Evolutionary conservation across 495 filamentous ascomycete genomes (phyloP).

Genomic region (Penicillium lividum): DNA sequence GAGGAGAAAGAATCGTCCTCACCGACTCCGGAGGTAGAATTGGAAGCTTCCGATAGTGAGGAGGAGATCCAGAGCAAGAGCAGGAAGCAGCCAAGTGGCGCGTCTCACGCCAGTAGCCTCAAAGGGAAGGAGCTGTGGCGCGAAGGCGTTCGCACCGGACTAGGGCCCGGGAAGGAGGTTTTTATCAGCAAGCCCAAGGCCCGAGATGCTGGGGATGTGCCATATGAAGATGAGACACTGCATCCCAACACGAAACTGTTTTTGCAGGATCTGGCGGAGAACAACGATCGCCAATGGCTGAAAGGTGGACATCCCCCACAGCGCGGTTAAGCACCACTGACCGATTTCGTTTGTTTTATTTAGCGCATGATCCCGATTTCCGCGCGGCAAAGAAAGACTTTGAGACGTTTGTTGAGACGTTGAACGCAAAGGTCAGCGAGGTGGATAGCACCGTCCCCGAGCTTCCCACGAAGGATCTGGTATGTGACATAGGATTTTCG

Average conservation of each 20-base stretch:
- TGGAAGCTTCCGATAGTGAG: constrained; percentile 24
- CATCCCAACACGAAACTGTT: constrained; percentile 85
- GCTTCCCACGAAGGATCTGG: constrained; percentile 77
- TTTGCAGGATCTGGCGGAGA: constrained; percentile 67
- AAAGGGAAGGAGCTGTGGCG: constrained; percentile 58
- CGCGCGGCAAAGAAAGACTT: constrained; percentile 76
- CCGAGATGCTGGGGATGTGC: constrained; percentile 61
- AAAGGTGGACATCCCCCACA: constrained; percentile 56
- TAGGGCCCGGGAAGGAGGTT: constrained; percentile 63
- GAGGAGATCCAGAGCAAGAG: constrained; percentile 16
- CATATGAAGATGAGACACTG: constrained; percentile 67
- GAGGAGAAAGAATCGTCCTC: constrained; percentile 21
- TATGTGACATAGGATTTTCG: constrained; percentile 31
- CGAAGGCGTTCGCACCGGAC: constrained; percentile 54
- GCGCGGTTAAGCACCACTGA: constrained; percentile 13
- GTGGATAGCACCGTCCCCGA: constrained; percentile 79
- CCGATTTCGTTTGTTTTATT: constrained; percentile 8
- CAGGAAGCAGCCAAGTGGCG: constrained; percentile 12
- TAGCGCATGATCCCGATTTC: constrained; percentile 76
- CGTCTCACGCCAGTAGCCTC: constrained; percentile 12
- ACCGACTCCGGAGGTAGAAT: constrained; percentile 16
- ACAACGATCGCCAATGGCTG: constrained; percentile 82
- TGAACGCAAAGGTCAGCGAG: constrained; percentile 69
- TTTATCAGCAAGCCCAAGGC: constrained; percentile 72
- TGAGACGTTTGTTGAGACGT: constrained; percentile 67